phyloP scores from a whole-genome alignment of 2,329 filamentous ascomycete species.

The Penicillium sp. region DNA sequence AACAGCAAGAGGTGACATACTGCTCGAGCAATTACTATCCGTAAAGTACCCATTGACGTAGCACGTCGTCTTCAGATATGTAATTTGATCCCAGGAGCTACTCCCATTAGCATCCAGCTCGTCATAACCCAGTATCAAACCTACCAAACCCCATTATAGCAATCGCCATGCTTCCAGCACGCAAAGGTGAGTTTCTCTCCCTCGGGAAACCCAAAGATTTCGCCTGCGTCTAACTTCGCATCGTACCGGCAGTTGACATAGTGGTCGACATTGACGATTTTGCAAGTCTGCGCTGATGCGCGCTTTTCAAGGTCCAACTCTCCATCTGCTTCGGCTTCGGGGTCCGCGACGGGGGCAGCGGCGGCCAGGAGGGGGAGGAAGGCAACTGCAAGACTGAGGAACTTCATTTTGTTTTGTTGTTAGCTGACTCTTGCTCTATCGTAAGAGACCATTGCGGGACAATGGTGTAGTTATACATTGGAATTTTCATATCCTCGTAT shows the following conservation, averaged over 20 bases:
- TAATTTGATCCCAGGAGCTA: constrained; percentile 17
- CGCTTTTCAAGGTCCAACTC: constrained; percentile 6
- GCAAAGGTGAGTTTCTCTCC: constrained; percentile 10
- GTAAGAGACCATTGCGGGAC: neutral
- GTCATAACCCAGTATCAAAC: neutral
- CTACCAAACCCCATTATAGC: constrained; percentile 14
- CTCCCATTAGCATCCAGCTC: constrained; percentile 4
- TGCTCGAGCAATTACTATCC: constrained; percentile 17
- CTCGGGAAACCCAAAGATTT: constrained; percentile 12
- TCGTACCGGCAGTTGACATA: constrained; percentile 15
- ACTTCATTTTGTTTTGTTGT: constrained; percentile 7
- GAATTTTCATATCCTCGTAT: constrained; percentile 3
- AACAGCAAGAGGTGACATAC: constrained; percentile 9
- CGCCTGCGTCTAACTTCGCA: constrained; percentile 4
- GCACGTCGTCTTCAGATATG: constrained; percentile 13
- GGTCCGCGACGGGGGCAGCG: constrained; percentile 2
- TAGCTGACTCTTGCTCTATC: constrained; percentile 1
- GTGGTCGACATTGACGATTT: constrained; percentile 15
- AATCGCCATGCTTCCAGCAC: constrained; percentile 14
- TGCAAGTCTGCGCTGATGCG: constrained; percentile 13
- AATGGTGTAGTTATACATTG: constrained; percentile 4
- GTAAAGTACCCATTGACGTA: constrained; percentile 18
- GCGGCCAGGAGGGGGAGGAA: constrained; percentile 6
- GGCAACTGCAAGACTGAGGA: constrained; percentile 2
- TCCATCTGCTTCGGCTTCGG: constrained; percentile 5